phyloP scores from a whole-genome alignment of 2,329 filamentous ascomycete genomes.

The Pseudocercospora macadamiae region DNA sequence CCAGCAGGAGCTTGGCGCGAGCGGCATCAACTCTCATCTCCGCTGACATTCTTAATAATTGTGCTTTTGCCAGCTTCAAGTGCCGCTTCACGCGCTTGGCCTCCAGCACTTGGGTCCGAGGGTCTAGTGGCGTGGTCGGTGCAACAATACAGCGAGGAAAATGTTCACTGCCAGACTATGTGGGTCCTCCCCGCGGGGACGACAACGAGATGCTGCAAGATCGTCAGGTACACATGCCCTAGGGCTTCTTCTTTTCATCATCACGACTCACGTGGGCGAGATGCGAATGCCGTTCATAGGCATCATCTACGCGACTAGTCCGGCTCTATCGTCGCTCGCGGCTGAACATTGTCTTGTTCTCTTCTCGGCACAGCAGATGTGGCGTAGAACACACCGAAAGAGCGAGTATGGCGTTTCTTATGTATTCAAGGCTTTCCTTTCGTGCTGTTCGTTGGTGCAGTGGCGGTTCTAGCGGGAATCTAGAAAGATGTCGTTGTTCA shows the following conservation, averaged over 20 bases:
- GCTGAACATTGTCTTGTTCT: neutral
- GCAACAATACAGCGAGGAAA: constrained; percentile 21
- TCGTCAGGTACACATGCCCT: constrained; percentile 7
- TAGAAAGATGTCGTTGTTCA: constrained; percentile 1
- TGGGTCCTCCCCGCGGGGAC: neutral
- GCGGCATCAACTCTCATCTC: constrained; percentile 44
- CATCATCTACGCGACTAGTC: neutral
- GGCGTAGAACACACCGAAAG: constrained; percentile 1
- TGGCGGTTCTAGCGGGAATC: neutral
- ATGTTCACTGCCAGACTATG: neutral
- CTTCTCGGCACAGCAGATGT: neutral
- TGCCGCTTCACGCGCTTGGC: constrained; percentile 13
- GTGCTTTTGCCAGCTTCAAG: neutral
- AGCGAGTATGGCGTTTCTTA: constrained; percentile 1
- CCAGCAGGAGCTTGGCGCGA: constrained; percentile 50
- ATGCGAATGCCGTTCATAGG: neutral
- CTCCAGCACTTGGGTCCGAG: constrained; percentile 4
- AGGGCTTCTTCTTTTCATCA: neutral
- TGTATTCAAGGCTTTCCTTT: neutral
- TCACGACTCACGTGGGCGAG: neutral
- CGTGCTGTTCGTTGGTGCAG: neutral
- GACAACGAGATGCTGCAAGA: neutral
- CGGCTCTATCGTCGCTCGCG: neutral
- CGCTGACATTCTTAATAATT: neutral
- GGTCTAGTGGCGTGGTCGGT: constrained; percentile 10